Evolutionary conservation across 768 basidiomycete species (phyloP), one percentile per base, ranked within the genome.

Genomic region (Aureoboletus auriporus): DNA sequence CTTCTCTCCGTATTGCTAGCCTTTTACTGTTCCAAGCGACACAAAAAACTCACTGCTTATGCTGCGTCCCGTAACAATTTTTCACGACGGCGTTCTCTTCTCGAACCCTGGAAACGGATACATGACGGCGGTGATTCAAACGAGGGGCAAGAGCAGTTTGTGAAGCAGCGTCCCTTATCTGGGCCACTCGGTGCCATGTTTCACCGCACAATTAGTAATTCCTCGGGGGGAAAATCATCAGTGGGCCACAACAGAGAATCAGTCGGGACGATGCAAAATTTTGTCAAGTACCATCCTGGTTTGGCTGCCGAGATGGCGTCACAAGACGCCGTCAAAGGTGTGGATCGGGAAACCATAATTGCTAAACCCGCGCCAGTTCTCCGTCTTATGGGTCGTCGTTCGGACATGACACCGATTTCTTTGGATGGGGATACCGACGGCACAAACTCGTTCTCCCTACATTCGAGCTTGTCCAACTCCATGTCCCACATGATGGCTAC

Each of bases 131-230:
- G 73, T 8, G 75, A 75, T 55, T 72, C 66, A 47, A 71, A 71
- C 74, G 74, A 76, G 46, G 74, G 68, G n/a, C 69, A 59, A 47
- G 47, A 26, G 13, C 66, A 68, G 50, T 68, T 73, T 47, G 69
- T 72, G 47, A 73, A 71, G 52, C 74, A 78, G 51, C 64, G 68
- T 10, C 72, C 58, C 30, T 39, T 54, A 16, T 57, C 67, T 7
- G 73, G 71, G 2, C 73, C 80, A 56, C 75, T 83, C 47, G 81
- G 64, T 2, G 55, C 75, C 33, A 81, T 84, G 80, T 83, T 86
- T 71, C 79, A 82, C 58, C 72, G 78, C 34, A 62, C 73, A 0
- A 75, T 75, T 5, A 83, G 81, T 59, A 67, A 77, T 34, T 70
- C 74, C 37, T 82, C 83, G 13, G 74, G 68, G 8, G 77, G 76